Evolutionary conservation across 768 basidiomycete genomes (phyloP).

Genomic region (Phlebiopsis flavidoalba): DNA sequence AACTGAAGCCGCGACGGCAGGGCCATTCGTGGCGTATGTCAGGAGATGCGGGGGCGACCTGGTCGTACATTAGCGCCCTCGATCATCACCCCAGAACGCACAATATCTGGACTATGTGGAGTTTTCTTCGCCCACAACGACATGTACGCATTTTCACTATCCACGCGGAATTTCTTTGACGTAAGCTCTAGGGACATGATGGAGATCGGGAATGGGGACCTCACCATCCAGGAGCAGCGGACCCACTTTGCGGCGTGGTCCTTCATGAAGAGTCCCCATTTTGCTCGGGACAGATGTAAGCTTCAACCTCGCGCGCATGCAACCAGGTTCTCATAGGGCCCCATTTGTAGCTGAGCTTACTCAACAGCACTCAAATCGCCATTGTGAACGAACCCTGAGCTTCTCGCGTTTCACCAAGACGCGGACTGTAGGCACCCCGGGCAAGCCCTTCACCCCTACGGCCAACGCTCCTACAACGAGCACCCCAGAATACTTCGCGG

Average conservation of each 20-base stretch:
- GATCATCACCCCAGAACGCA: slow-evolving; percentile 40
- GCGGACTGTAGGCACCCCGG: slow-evolving; percentile 51
- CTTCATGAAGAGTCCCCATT: slow-evolving; percentile 59
- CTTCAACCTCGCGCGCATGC: slow-evolving; percentile 16
- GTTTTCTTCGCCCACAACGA: slow-evolving; percentile 50
- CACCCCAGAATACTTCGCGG: slow-evolving; percentile 50
- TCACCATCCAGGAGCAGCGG: slow-evolving; percentile 59
- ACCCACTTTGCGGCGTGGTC: slow-evolving; percentile 72
- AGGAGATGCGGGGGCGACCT: slow-evolving; percentile 41
- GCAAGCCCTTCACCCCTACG: slow-evolving; percentile 41
- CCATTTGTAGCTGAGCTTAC: slow-evolving; percentile 44
- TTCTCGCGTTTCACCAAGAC: slow-evolving; percentile 67
- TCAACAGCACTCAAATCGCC: slow-evolving; percentile 49
- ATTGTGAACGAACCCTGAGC: slow-evolving; percentile 60
- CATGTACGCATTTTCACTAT: slow-evolving; percentile 27
- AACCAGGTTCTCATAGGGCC: not conserved
- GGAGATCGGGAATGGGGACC: slow-evolving; percentile 55
- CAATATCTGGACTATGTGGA: slow-evolving; percentile 35
- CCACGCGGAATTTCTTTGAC: not conserved
- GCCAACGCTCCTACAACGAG: slow-evolving; percentile 34
- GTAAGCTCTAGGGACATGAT: slow-evolving; percentile 38
- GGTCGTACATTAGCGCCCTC: slow-evolving; percentile 46
- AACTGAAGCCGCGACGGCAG: slow-evolving; percentile 16
- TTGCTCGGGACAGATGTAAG: slow-evolving; percentile 46
- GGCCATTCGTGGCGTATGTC: slow-evolving; percentile 53